Evolutionary conservation across 106 monocot species (phyloP), one percentile per base, ranked within the genome.

Genomic region (Apostasia shenzhenica): DNA sequence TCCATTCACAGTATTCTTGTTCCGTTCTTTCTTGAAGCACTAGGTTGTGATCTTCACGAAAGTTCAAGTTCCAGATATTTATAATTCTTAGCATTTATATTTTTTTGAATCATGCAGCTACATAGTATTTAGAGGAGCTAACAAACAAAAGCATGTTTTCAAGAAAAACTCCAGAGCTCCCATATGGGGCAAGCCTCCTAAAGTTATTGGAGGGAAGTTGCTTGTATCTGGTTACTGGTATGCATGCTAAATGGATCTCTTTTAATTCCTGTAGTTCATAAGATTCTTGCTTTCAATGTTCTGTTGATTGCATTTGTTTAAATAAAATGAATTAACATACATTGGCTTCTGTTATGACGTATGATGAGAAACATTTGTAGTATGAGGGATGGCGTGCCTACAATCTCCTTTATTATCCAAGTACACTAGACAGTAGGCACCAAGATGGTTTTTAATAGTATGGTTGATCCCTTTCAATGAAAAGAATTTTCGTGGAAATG

Each of bases 141-240:
- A 97, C 81, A 89, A 76, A 72, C 92, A 97, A 76, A 97, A 97
- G 56, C 92, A 97, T 78, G 54, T 89, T 39, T 97, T 97, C 63
- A 97, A 97, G 66, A 97, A 92, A 81, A 76, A 97, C 64, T 86
- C 89, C 55, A 78, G 86, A 69, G 89, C 86, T 72, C 79, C 9
- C 37, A 92, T 97, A 57, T 97, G 97, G 97, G 92, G 92, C 40
- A 87, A 81, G 68, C 80, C 89, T 63, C 97, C 97, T 26, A 92
- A 89, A 81, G 82, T 97, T 70, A 76, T 97, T 68, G 92, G 89
- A 42, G 97, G 92, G 68, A 97, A 90, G 75, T 78, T 97, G 56
- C 92, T 97, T 79, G 97, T 67, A 68, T 97, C 97, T 71, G 97
- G 97, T 53, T 97, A 97, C 79, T 97, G 97, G 97, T 97, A 88